These are phyloP conservation scores for Exserohilum turcica DNA, from an alignment of 2,329 filamentous ascomycete genomes.

Conservation along the genomic window DNA sequence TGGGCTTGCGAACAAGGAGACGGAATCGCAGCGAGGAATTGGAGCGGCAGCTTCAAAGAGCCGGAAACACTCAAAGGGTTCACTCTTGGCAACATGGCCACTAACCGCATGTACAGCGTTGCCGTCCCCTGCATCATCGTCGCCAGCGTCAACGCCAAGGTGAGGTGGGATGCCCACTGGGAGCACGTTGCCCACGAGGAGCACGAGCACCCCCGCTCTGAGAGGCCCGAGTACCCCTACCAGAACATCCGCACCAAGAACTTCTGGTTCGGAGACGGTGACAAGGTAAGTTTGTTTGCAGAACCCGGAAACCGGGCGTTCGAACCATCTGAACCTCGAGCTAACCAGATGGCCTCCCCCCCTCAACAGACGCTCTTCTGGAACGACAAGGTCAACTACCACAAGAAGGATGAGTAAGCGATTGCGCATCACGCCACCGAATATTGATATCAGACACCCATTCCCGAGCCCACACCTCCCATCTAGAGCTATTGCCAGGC, in stretches of 20 bases:
- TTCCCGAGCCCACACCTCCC: neutral
- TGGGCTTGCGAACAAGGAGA: neutral
- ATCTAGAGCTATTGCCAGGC: slow-evolving; percentile 7
- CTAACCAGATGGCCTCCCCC: slow-evolving; percentile 5
- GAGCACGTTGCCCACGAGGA: slow-evolving; percentile 83
- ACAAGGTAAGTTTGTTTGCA: slow-evolving; percentile 70
- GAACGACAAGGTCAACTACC: slow-evolving; percentile 95
- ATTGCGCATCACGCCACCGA: slow-evolving; percentile 9
- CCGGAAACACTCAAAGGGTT: neutral
- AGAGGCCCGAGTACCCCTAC: slow-evolving; percentile 92
- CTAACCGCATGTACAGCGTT: slow-evolving; percentile 61
- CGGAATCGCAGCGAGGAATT: neutral
- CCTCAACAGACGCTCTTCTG: slow-evolving; percentile 71
- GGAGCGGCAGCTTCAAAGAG: neutral
- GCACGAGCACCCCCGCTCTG: slow-evolving; percentile 70
- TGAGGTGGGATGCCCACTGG: slow-evolving; percentile 95
- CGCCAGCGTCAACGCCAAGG: slow-evolving; percentile 80
- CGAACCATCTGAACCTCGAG: neutral
- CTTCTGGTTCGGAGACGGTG: slow-evolving; percentile 91
- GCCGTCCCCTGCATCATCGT: slow-evolving; percentile 75
- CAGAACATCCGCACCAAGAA: slow-evolving; percentile 98
- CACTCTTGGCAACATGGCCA: neutral
- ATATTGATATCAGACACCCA: slow-evolving; percentile 6
- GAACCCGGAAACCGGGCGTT: too few relatives aligned
- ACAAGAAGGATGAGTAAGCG: slow-evolving; percentile 77